Base-by-base conservation (phyloP, 192 early-diverging fungal species). In the Coemansia sp. region DNA sequence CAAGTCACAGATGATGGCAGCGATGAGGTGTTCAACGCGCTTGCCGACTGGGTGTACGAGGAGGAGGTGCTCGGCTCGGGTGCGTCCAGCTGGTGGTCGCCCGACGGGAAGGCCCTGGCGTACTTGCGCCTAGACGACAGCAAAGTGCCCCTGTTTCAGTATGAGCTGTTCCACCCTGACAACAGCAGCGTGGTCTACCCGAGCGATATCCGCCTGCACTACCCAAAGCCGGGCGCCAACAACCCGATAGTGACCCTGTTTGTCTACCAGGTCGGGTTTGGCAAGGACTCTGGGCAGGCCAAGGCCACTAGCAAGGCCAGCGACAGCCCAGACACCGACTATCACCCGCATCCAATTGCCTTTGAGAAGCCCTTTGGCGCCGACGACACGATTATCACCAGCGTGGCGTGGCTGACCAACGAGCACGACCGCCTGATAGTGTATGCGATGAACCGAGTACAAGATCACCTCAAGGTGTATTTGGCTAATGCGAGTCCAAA, bases 11-110 rank as follows among this genome's bases (percentile, higher is more conserved):
- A 81, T 51, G 96, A 97, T 73, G 95, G 96, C 14, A 89, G 90
- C 25, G 79, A 77, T 32, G 86, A 81, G 25, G 86, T 97, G 20
- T 92, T 96, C 65, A 98, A 98, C 69, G 97, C 96, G 7, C 84
- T 97, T 7, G 89, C 94, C n/a, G 97, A 99, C 77, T 99, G 97
- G 97, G 95, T 97, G 0, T 99, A 99, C 63, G 96, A 98, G 75
- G 97, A 99, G 72, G 97, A 99, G 70, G 92, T 99, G 1, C 86
- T 93, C 47, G 77, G 65, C 8, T 71, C 71, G 0, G 85, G 89
- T 12, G 77, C 82, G 11, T 88, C 95, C 5, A 67, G 94, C 17
- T 96, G 94, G 94, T 96, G 96, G 91, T 92, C 94, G 2, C 92
- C 93, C 11, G 92, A 93, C 49, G 92, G 86, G 11, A 83, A 73